phyloP scores from a whole-genome alignment of 768 basidiomycete genomes.

The Paxillus rubicundulus region DNA sequence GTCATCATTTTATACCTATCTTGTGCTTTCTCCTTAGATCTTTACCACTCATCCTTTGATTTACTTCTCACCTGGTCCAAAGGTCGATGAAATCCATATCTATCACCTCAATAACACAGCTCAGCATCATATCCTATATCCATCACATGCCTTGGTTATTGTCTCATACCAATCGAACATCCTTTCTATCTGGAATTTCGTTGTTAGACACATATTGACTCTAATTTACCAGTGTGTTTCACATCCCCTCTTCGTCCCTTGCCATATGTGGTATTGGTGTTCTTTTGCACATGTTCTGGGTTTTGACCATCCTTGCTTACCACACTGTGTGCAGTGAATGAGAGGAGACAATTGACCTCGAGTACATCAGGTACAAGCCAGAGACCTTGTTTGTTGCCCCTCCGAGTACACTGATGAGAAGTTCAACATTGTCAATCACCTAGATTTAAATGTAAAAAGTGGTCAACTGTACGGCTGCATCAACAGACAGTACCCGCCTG shows the following conservation, averaged over 20 bases:
- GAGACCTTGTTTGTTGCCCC: constrained; percentile 51
- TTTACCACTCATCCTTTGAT: constrained; percentile 37
- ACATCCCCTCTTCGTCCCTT: constrained; percentile 11
- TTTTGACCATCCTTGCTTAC: constrained; percentile 58
- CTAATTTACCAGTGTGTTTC: constrained; percentile 47
- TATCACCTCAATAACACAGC: constrained; percentile 38
- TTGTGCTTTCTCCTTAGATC: constrained; percentile 38
- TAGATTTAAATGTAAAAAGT: constrained; percentile 69
- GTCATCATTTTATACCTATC: constrained; percentile 57
- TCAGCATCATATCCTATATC: constrained; percentile 41
- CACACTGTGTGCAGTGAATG: constrained; percentile 51
- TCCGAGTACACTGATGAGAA: constrained; percentile 54
- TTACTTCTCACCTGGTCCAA: constrained; percentile 33
- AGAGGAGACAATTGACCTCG: constrained; percentile 40
- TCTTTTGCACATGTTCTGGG: constrained; percentile 77
- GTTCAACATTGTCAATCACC: constrained; percentile 26
- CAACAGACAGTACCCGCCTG: constrained; percentile 45
- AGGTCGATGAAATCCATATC: constrained; percentile 38
- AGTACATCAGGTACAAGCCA: constrained; percentile 43
- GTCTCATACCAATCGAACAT: constrained; percentile 40
- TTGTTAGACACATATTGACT: constrained; percentile 39
- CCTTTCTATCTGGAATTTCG: constrained; percentile 49
- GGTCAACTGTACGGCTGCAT: constrained; percentile 55
- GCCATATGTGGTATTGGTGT: constrained; percentile 61
- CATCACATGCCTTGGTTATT: constrained; percentile 52